These are phyloP conservation scores for Fusarium denticulatum DNA, from an alignment of 2,329 filamentous ascomycete genomes.

Conservation along the genomic window DNA sequence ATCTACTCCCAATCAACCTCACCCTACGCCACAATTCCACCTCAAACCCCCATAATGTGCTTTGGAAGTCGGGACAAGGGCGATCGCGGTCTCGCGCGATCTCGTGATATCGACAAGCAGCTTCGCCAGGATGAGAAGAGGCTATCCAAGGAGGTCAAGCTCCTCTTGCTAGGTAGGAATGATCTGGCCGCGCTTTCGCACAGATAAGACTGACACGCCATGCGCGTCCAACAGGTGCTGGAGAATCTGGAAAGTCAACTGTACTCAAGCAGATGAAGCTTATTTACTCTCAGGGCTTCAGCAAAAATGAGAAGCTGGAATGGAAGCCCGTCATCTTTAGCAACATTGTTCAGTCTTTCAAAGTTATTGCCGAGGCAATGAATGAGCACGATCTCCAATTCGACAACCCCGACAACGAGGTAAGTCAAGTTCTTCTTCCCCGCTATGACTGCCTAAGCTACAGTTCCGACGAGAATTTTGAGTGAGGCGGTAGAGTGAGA, in stretches of 20 bases:
- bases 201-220: constrained; percentile 20
- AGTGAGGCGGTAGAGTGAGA: constrained; percentile 27
- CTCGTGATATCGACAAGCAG: constrained; percentile 84
- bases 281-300: constrained; percentile 94
- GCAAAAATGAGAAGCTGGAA: constrained; percentile 87
- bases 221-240: constrained; percentile 72
- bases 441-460: background rate
- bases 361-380: constrained; percentile 92
- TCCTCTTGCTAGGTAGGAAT: constrained; percentile 82
- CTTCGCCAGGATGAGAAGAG: constrained; percentile 89
- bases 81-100: constrained; percentile 63
- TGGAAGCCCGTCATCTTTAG: constrained; percentile 96
- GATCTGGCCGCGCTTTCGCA: background rate
- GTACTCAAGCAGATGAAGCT: constrained; percentile 99
- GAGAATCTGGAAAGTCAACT: constrained; percentile 91
- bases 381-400: constrained; percentile 83
- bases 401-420: constrained; percentile 81
- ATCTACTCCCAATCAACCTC: background rate
- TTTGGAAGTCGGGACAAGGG: constrained; percentile 67
- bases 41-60: constrained; percentile 62
- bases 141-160: constrained; percentile 88
- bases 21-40: background rate
- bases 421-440: constrained; percentile 53
- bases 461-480: background rate
- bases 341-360: constrained; percentile 92